A percentile compares a stretch with the other conserved stretches of the same genome.
These are phyloP conservation scores for Talaromyces sp. DNA, from an alignment of 2,329 filamentous ascomycete genomes.

Conservation along the genomic window DNA sequence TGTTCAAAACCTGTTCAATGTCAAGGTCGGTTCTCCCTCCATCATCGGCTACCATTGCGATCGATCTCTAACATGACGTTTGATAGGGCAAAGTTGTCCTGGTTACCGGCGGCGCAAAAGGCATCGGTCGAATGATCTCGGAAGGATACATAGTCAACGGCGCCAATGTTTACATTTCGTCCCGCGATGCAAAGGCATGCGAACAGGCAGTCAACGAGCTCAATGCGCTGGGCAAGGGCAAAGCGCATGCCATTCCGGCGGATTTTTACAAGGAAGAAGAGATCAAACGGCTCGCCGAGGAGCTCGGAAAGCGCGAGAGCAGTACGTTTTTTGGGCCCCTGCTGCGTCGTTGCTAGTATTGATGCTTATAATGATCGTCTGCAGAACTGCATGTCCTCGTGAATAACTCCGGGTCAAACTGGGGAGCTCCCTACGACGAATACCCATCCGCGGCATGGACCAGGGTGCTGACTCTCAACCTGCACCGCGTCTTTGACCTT, in stretches of 20 bases:
- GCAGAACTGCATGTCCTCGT: constrained; percentile 43
- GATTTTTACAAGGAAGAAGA: constrained; percentile 51
- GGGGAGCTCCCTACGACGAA: constrained; percentile 54
- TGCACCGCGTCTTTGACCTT: constrained; percentile 49
- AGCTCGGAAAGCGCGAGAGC: constrained; percentile 44
- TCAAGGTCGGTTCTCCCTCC: constrained; percentile 44
- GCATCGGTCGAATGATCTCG: constrained; percentile 52
- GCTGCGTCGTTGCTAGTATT: not conserved
- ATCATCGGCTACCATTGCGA: constrained; percentile 42
- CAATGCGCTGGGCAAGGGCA: constrained; percentile 49
- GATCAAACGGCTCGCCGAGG: constrained; percentile 43
- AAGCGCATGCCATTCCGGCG: constrained; percentile 46
- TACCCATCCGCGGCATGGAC: constrained; percentile 56
- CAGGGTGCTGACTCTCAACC: constrained; percentile 51
- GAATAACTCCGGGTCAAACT: constrained; percentile 51
- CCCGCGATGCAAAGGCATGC: constrained; percentile 47
- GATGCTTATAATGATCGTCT: not conserved
- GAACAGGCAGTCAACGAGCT: constrained; percentile 43
- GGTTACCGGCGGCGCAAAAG: constrained; percentile 48
- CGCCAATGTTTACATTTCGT: constrained; percentile 51
- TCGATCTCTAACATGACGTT: constrained; percentile 35
- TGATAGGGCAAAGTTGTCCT: constrained; percentile 42
- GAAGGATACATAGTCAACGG: constrained; percentile 51
- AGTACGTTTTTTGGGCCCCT: constrained; percentile 41
- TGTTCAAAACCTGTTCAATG: constrained; percentile 50